Conservation (phyloP, 164 flowering plant species). For the Sextonia rubra region DNA sequence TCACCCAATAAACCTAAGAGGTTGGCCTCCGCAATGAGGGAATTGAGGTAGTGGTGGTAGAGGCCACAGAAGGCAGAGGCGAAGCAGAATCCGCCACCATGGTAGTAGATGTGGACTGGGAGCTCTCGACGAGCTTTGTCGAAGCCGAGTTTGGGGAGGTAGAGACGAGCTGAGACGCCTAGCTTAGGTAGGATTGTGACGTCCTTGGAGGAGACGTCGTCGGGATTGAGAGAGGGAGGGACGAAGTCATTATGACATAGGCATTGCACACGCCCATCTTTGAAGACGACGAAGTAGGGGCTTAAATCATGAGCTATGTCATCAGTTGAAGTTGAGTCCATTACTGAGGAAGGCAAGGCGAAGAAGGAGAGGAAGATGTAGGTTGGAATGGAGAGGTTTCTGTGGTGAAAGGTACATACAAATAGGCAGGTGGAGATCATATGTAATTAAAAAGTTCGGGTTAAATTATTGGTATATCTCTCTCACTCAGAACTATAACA, state of each 20-base stretch:
- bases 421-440: too few species aligned
- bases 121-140: conserved; percentile 17
- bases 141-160: conserved; percentile 25
- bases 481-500: too few species aligned
- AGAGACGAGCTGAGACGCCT: conserved; percentile 45
- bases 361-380: not conserved
- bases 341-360: not conserved
- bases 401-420: too few species aligned
- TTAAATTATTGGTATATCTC: too few species aligned
- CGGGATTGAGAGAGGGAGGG: conserved; percentile 34
- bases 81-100: conserved; percentile 26
- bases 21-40: conserved; percentile 29
- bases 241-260: conserved; percentile 22
- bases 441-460: too few species aligned
- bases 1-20: too few species aligned
- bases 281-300: conserved; percentile 35
- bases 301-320: conserved; percentile 30
- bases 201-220: conserved; percentile 43
- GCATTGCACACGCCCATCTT: conserved; percentile 44
- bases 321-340: not conserved
- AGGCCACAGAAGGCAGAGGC: conserved; percentile 26
- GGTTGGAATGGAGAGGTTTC: not conserved
- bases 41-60: conserved; percentile 33
- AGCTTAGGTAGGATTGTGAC: conserved; percentile 27
- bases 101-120: conserved; percentile 33